Conservation (phyloP, 495 filamentous ascomycete species). For the Tuber aestivum region DNA sequence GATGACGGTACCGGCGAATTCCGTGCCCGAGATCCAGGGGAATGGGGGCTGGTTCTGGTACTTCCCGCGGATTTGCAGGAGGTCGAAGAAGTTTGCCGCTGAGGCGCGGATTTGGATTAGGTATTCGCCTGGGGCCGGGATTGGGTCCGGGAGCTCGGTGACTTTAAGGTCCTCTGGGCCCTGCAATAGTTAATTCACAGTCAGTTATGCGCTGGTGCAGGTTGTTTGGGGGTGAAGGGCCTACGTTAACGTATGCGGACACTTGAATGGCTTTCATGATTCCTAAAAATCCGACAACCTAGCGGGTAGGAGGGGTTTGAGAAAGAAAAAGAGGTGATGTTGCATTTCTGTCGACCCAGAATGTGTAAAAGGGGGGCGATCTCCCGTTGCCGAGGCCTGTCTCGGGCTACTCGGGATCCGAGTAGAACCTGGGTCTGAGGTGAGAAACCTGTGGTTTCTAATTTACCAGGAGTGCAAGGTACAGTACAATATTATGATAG, state of each 20-base stretch:
- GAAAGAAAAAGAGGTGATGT: not conserved
- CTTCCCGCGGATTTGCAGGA: conserved; percentile 79
- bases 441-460: too few relatives aligned
- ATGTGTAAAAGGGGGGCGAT: not conserved
- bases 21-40: conserved; percentile 80
- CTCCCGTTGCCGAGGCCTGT: not conserved
- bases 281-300: not conserved
- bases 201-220: conserved; percentile 4
- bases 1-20: conserved; percentile 76
- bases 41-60: conserved; percentile 64
- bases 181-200: conserved; percentile 45
- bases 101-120: conserved; percentile 81
- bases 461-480: too few relatives aligned
- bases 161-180: conserved; percentile 73
- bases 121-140: conserved; percentile 66
- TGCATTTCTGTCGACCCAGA: not conserved
- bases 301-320: not conserved
- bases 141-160: conserved; percentile 64
- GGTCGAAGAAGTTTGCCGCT: conserved; percentile 93
- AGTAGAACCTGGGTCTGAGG: too few relatives aligned
- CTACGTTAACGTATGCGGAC: conserved; percentile 73
- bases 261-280: conserved; percentile 80
- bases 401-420: too few relatives aligned
- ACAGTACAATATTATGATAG: too few relatives aligned
- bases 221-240: conserved; percentile 11